Conservation (phyloP, 2,329 filamentous ascomycete genomes). For the Diaporthe ampelina region DNA sequence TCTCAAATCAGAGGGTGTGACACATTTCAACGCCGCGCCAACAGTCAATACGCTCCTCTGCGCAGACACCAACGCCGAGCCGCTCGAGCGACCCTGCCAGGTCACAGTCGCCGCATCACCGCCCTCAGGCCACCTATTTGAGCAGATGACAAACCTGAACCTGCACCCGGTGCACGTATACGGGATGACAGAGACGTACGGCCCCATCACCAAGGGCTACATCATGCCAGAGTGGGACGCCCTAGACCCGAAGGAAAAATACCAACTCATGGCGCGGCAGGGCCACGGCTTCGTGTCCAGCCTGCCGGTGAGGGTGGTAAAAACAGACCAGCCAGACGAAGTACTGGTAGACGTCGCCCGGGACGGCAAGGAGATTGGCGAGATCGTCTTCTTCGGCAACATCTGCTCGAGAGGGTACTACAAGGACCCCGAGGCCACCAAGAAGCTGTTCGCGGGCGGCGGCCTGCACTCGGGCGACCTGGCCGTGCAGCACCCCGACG, state of each 20-base stretch:
- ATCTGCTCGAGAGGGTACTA: constrained; percentile 94
- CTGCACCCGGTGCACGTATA: constrained; percentile 94
- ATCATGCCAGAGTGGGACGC: constrained; percentile 86
- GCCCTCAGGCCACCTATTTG: constrained; percentile 89
- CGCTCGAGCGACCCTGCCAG: constrained; percentile 77
- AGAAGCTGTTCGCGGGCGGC: constrained; percentile 88
- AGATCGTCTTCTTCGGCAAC: constrained; percentile 85
- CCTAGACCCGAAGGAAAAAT: constrained; percentile 82
- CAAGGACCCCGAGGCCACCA: constrained; percentile 88
- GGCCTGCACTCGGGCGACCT: constrained; percentile 91
- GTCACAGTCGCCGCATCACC: constrained; percentile 96
- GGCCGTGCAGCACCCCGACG: constrained; percentile 93
- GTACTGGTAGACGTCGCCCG: constrained; percentile 68
- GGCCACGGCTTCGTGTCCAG: constrained; percentile 92
- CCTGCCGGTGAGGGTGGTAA: constrained; percentile 85
- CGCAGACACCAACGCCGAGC: constrained; percentile 80
- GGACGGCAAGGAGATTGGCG: constrained; percentile 65
- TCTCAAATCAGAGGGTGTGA: constrained; percentile 87
- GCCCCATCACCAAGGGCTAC: constrained; percentile 95
- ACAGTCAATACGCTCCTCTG: constrained; percentile 97
- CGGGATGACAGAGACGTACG: constrained; percentile 90
- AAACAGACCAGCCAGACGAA: constrained; percentile 79
- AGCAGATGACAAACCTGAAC: constrained; percentile 88
- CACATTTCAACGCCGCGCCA: constrained; percentile 95
- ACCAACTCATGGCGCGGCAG: constrained; percentile 91